Base-by-base conservation (phyloP, 352 stramenopile genomes). In the Phytophthora aleatoria region DNA sequence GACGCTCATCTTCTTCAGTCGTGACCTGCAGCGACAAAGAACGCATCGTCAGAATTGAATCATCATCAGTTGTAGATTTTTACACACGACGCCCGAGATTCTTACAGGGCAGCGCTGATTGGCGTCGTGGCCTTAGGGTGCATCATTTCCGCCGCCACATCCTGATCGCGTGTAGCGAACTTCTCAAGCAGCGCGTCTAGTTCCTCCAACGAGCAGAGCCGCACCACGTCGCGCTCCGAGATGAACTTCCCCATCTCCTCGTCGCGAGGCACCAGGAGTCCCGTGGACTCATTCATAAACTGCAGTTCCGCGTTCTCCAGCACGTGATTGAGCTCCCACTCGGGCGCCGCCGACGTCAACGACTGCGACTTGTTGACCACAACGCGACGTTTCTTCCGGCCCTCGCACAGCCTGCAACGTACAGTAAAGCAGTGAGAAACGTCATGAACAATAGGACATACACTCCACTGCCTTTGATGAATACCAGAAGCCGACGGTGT, bases 261-360 rank as follows among this genome's bases (percentile, higher is more conserved):
- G 12, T 74, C 65, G 15, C 63, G 59, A 30, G 83, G 80, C 50
- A 94, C 79, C 48, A 91, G 81, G 13, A 83, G 60, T 1, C 85
- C 85, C 39, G 85, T 88, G 5, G 85, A 86, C 56, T 94, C 85
- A 61, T 94, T 94, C 58, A 94, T 77, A 31, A 90, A 91, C 44
- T 87, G 77, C 50, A 88, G 5, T 5, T 85, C 63, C 3, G 57
- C 43, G 43, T 76, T 66, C 43, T 82, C 50, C 39, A 85, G 45
- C 33, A 74, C 68, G 24, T 71, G 48, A 24, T 71, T 24, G 48
- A 93, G 65, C 7, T 87, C 69, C 81, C 82, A 91, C 27, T 87
- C 72, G 42, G 45, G 49, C 39, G 85, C 64, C 6, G 75, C 64
- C 3, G 60, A 58, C 33, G 67, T 69, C 16, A 93, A 68, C 54